These are phyloP conservation scores for Exophiala phaeomuriformis DNA, from an alignment of 2,329 filamentous ascomycete genomes.

Conservation along the genomic window DNA sequence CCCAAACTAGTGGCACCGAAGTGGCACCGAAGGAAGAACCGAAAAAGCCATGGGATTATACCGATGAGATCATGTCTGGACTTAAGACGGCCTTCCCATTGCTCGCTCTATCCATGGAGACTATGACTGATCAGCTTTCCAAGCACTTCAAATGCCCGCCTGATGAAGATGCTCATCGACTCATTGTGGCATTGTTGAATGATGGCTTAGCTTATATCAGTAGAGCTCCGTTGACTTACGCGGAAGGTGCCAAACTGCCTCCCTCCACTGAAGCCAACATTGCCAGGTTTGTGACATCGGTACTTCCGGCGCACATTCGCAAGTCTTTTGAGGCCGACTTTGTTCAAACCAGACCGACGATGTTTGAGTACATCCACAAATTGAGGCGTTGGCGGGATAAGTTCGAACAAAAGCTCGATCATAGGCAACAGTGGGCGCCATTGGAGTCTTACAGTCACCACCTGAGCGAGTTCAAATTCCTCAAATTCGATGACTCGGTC, in stretches of 20 bases:
- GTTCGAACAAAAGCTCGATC: constrained; percentile 94
- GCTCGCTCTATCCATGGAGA: constrained; percentile 95
- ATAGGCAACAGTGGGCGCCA: constrained; percentile 62
- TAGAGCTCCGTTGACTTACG: constrained; percentile 76
- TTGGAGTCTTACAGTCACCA: constrained; percentile 84
- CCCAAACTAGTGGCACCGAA: constrained; percentile 35
- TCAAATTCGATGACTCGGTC: constrained; percentile 89
- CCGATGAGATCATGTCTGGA: constrained; percentile 89
- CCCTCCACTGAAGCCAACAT: constrained; percentile 91
- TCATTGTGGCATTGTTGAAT: constrained; percentile 96
- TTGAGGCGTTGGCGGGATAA: constrained; percentile 92
- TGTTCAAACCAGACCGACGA: constrained; percentile 86
- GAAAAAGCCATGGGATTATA: constrained; percentile 91
- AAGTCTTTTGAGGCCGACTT: constrained; percentile 98
- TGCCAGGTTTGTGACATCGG: constrained; percentile 90
- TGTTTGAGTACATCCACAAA: constrained; percentile 98
- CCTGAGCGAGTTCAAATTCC: constrained; percentile 91
- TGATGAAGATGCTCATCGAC: constrained; percentile 92
- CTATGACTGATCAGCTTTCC: constrained; percentile 97
- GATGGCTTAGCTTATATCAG: constrained; percentile 90
- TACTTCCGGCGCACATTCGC: constrained; percentile 87
- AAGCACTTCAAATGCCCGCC: constrained; percentile 99
- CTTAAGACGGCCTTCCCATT: constrained; percentile 96
- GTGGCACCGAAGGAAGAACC: constrained; percentile 34
- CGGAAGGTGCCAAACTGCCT: constrained; percentile 84